Evolutionary conservation across 805 yeast species (phyloP).

Genomic region (Kazachstania kunashirensis): DNA sequence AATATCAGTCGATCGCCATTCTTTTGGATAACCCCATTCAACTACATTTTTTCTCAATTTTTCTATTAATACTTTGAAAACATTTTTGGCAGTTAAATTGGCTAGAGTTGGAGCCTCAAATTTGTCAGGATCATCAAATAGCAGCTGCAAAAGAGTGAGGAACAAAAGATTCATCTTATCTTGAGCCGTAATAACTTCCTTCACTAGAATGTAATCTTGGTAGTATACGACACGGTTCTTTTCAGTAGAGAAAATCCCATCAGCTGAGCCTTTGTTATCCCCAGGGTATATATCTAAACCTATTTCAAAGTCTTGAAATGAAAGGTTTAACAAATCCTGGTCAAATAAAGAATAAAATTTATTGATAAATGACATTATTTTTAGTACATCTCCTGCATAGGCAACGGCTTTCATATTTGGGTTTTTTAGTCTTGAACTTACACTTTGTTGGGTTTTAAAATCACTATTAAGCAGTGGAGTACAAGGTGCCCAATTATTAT

Average conservation of each 20-base stretch:
- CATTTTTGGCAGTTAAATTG: slow-evolving; percentile 1
- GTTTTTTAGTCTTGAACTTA: slow-evolving; percentile 14
- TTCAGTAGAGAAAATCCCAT: slow-evolving; percentile 8
- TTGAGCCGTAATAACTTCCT: slow-evolving; percentile 16
- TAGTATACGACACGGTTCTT: slow-evolving; percentile 9
- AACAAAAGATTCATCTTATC: slow-evolving; percentile 20
- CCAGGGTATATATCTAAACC: slow-evolving; percentile 20
- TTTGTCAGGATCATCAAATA: slow-evolving; percentile 9
- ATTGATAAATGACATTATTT: slow-evolving; percentile 18
- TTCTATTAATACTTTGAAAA: slow-evolving; percentile 6
- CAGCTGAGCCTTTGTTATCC: slow-evolving; percentile 10
- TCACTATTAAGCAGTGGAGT: slow-evolving; percentile 17
- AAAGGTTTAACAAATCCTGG: slow-evolving; percentile 14
- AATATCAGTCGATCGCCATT: slow-evolving; percentile 12
- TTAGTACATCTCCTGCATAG: slow-evolving; percentile 17
- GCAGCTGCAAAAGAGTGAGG: slow-evolving; percentile 13
- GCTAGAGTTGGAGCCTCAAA: slow-evolving; percentile 11
- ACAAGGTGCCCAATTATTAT: slow-evolving; percentile 22
- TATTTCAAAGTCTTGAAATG: slow-evolving; percentile 21
- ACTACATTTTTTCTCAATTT: slow-evolving; percentile 9
- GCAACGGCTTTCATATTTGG: slow-evolving; percentile 16
- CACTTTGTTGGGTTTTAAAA: slow-evolving; percentile 14
- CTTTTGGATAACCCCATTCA: slow-evolving; percentile 24
- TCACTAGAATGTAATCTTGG: slow-evolving; percentile 17
- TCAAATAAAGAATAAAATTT: slow-evolving; percentile 16